Base-by-base conservation (phyloP, 129 eudicot genomes). In the Calendula officinalis region DNA sequence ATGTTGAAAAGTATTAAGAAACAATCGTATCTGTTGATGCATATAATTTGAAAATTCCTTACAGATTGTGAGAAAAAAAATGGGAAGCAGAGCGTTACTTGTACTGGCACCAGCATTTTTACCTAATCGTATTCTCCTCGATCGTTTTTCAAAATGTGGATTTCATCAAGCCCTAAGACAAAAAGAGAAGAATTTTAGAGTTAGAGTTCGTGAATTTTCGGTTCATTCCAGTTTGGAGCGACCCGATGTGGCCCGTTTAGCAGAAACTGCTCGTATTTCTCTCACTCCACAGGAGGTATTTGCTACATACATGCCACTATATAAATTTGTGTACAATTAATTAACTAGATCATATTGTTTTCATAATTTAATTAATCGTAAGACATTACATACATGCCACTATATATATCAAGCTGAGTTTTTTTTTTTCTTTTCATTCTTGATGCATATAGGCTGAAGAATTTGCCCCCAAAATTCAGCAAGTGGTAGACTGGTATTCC, bases 401-500 rank as follows among this genome's bases (percentile, higher is more conserved):
- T 22, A 22, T 22, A 22, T 22, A 22, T 22, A 22, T 22, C 30
- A 22, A 22, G 30, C 30, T 22, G 30, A 22, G 30, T 22, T 22
- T 22, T 22, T 22, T 0, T 22, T 22, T 22, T 0, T 22, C 2
- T 22, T 22, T 22, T 22, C 30, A 22, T 22, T 50, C 36, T 64
- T 72, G 60, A 12, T 71, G 46, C 34, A 5, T 77, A 48, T 61
- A 91, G 98, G 94, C 87, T 47, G 89, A 91, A 69, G 98, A 91
- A 66, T 91, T 91, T 82, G 80, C 82, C 56, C 98, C 98, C 32
- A 91, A 91, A 73, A 91, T 91, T 64, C 90, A 77, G 40, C 86
- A 91, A 83, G 96, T 91, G n/a, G 78, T 91, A 16, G 95, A 88
- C 65, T 91, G 98, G 96, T 91, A 87, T 39, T 32, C 57, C 43